Evolutionary conservation across 148 eudicot genomes (phyloP).

Genomic region (Fagopyrum esculentum): DNA sequence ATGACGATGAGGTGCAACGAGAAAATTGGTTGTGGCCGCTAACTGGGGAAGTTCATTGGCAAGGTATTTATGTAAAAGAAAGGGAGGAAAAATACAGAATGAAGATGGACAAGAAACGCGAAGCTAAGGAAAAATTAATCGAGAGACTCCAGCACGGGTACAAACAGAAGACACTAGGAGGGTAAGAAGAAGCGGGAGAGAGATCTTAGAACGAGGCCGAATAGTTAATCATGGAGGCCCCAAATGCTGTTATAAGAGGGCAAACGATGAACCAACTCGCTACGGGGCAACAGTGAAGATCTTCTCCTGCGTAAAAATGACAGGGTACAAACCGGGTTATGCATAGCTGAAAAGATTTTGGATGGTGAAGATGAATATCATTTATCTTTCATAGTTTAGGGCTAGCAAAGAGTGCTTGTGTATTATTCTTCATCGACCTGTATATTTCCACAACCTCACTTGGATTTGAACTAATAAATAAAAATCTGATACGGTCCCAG

Average conservation of each 20-base stretch:
- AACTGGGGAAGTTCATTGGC: conserved; percentile 96
- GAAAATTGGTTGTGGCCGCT: conserved; percentile 88
- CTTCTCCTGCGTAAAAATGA: neutral
- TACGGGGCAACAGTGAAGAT: neutral
- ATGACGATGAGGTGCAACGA: conserved; percentile 59
- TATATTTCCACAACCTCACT: conserved; percentile 1
- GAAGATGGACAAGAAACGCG: conserved; percentile 97
- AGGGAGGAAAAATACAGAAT: conserved; percentile 80
- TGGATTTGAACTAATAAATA: conserved; percentile 8
- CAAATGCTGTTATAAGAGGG: neutral
- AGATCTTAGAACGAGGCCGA: neutral
- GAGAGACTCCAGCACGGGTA: conserved; percentile 79
- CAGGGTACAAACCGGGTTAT: neutral
- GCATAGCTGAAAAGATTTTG: conserved; percentile 1
- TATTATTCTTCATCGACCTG: conserved; percentile 2
- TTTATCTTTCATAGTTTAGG: neutral
- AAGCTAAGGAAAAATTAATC: conserved; percentile 57
- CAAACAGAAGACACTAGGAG: conserved; percentile 74
- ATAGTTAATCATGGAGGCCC: conserved; percentile 1
- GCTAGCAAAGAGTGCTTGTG: neutral
- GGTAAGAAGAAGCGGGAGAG: conserved; percentile 18
- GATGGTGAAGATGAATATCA: neutral
- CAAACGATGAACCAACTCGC: neutral
- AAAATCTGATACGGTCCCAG: neutral
- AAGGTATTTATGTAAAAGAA: conserved; percentile 86